Evolutionary conservation across 2,329 filamentous ascomycete species (phyloP), one percentile per base, ranked within the genome.

Genomic region (Aspergillus melleus): DNA sequence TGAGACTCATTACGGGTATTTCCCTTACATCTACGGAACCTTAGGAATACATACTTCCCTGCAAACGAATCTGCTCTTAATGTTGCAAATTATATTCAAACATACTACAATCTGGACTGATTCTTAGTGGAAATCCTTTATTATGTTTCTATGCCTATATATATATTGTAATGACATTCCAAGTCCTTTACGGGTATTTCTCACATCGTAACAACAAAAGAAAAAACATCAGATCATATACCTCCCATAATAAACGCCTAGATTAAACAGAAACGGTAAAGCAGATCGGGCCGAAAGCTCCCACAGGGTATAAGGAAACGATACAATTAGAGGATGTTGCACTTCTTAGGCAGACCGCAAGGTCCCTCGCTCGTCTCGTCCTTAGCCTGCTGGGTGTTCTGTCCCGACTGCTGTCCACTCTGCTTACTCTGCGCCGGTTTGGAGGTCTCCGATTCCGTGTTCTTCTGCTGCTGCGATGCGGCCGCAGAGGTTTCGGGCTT

Each of bases 301-400:
- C 47, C 52, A 29, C 32, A 55, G 55, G 61, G 58, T 61, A 42
- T 42, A 60, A 59, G 44, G 32, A 54, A 52, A 49, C 24, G 59
- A 54, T 20, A 22, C 54, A 55, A 66, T 79, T 77, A 91, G 71
- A 87, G 78, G 67, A 95, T 85, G 51, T 79, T 77, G 76, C 91
- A 95, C 72, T 93, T 93, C 54, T 81, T 79, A 32, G 91, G 91
- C 68, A 95, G 78, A 22, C 91, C 90, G 73, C 91, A 96, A 50
- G 89, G 90, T 0, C 90, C 76, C 70, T 88, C 85, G 39, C 62
- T 70, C 58, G 84, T 83, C 56, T 82, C 78, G 60, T 84, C 77
- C 63, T 84, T 74, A 53, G 65, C 56, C 52, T 55, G 61, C 58
- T 42, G 36, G 36, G 36, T n/a, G 36, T 42, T 42, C 36, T 76